Evolutionary conservation across 2,329 filamentous ascomycete species (phyloP).

Genomic region (Cordyceps tenuipes): DNA sequence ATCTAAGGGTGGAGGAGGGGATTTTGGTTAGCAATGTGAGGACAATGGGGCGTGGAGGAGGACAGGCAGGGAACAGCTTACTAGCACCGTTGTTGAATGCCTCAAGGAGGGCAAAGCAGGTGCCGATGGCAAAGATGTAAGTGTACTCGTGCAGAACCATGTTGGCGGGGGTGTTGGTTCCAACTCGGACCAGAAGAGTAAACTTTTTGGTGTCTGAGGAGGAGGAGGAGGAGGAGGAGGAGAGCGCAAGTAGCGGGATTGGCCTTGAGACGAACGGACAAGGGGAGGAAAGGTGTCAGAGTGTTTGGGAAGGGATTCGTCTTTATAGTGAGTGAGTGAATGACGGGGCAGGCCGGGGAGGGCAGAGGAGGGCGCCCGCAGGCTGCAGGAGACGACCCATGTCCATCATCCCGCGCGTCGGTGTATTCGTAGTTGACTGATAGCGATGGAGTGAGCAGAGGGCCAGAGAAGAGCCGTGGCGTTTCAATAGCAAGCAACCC

Average conservation of each 20-base stretch:
- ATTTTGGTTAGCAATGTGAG: not conserved
- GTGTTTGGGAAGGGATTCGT: not conserved
- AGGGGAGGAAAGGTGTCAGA: not conserved
- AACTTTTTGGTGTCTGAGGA: not conserved
- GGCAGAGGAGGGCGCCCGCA: not conserved
- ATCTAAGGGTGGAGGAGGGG: constrained; percentile 35
- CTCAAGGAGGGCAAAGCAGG: constrained; percentile 66
- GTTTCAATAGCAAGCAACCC: constrained; percentile 1
- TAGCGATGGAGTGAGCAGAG: too few species aligned
- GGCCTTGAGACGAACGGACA: not conserved
- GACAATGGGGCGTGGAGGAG: not conserved
- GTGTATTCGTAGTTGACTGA: too few species aligned
- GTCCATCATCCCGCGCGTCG: not conserved
- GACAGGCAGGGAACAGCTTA: constrained; percentile 33
- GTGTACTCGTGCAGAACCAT: constrained; percentile 56
- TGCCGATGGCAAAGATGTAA: constrained; percentile 69
- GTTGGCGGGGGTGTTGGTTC: constrained; percentile 21
- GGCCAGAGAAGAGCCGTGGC: not conserved
- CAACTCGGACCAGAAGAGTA: not conserved
- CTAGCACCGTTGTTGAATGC: constrained; percentile 74
- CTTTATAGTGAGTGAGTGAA: not conserved
- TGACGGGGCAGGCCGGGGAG: not conserved
- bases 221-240: not conserved
- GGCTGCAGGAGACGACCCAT: not conserved
- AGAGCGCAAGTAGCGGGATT: not conserved